Base-by-base conservation (phyloP, 1,139 yeast genomes). In the Candida freyschussii region DNA sequence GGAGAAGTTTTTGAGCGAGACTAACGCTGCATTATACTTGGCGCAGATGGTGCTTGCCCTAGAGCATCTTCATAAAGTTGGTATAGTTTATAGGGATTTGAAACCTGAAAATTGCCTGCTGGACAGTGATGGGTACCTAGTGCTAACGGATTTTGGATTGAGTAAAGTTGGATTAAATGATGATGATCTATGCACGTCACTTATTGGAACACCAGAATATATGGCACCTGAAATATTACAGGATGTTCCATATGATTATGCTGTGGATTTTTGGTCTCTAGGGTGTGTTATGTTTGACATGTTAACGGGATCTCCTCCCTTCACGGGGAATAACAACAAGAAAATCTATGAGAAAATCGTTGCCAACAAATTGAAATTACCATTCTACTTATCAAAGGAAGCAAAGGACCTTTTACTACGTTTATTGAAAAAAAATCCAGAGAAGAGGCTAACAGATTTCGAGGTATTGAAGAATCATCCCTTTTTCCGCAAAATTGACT, bases 261-360 rank as follows among this genome's bases (percentile, higher is more conserved):
- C 78, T 8, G 96, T 93, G 9, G 98, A 91, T 55, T 91, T 96
- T 95, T 91, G 97, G 94, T 86, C 96, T 0, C 65, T 91, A 19
- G 97, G 98, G 0, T 86, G 96, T 45, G 85, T 91, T 7, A 72
- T 86, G 19, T 86, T 67, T 55, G 97, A 91, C 57, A 69, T 91
- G 64, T 64, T 91, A 26, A 83, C 95, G 0, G 97, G 98, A 0
- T 72, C 80, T 29, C 97, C 98, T 1, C 98, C 98, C 3, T 89
- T 86, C 56, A 84, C 95, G 0, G 98, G 97, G 3, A 80, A 75
- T 42, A 86, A 83, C 52, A 84, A 84, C 53, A 84, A 84, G 54
- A 75, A 75, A 35, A 86, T 91, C 30, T 69, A 81, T 51, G 89
- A 85, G 44, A 87, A 85, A 57, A 85, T 91, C 30, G 65, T 81